Conservation (phyloP, 2,329 filamentous ascomycete species). For the Amesomyces nigricolor region DNA sequence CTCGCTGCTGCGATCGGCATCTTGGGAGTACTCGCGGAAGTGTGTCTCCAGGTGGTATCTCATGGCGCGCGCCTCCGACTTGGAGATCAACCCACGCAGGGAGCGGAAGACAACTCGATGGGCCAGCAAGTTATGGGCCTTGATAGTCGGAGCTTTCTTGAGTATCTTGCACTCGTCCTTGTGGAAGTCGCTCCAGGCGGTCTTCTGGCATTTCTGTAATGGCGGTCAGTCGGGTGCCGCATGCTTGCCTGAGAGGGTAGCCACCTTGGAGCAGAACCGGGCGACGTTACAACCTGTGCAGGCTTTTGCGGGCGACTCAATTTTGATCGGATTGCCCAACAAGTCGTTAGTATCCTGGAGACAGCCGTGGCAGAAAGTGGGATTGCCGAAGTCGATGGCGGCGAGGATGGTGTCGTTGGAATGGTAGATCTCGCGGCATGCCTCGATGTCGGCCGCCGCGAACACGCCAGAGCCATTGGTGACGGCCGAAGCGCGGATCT, state of each 20-base stretch:
- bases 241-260: neutral
- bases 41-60: constrained; percentile 24
- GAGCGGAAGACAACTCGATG: constrained; percentile 28
- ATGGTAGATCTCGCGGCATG: constrained; percentile 28
- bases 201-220: constrained; percentile 28
- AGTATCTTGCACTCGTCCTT: constrained; percentile 30
- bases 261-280: constrained; percentile 30
- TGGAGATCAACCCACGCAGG: constrained; percentile 21
- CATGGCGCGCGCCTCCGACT: constrained; percentile 17
- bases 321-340: constrained; percentile 6
- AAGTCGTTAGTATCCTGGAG: constrained; percentile 19
- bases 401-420: constrained; percentile 19
- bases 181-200: constrained; percentile 30
- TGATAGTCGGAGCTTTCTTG: constrained; percentile 17
- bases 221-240: neutral
- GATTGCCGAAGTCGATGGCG: constrained; percentile 17
- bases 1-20: constrained; percentile 9
- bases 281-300: constrained; percentile 27
- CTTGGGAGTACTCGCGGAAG: constrained; percentile 22
- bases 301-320: neutral
- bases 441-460: constrained; percentile 12
- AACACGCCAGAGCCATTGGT: constrained; percentile 28
- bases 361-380: constrained; percentile 28
- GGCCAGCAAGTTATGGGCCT: constrained; percentile 20
- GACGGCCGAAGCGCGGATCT: constrained; percentile 22